Percentiles rank a stretch among this genome's conserved stretches.
phyloP scores from a whole-genome alignment of 176 grass and related monocot species.

The bread wheat (Triticum aestivum) region DNA sequence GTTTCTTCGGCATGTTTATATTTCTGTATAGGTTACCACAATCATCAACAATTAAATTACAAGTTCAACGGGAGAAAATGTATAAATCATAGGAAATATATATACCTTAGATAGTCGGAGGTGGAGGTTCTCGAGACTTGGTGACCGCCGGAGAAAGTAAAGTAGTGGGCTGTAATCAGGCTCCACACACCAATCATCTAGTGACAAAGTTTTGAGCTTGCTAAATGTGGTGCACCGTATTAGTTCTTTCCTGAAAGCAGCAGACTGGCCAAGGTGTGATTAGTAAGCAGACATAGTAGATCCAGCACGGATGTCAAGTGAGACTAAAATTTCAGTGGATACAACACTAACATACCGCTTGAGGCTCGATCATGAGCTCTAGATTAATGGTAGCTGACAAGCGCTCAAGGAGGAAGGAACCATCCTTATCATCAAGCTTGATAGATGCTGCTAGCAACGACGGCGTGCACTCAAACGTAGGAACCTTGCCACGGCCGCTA shows the following conservation, averaged over 20 bases:
- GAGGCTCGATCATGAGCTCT: background rate
- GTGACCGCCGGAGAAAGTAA: background rate
- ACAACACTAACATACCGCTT: background rate
- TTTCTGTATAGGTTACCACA: background rate
- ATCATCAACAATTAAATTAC: background rate
- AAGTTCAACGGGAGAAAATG: background rate
- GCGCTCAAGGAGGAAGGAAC: background rate
- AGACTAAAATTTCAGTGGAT: no score
- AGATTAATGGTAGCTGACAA: background rate
- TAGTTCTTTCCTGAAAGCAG: background rate
- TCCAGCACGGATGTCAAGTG: no score
- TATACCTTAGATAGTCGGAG: background rate
- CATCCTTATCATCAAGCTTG: background rate
- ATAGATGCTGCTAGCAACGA: background rate
- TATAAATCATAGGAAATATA: background rate
- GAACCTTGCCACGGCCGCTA: background rate
- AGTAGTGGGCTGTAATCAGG: no score
- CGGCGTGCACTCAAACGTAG: background rate
- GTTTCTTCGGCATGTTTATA: no score
- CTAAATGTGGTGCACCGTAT: background rate
- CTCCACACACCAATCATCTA: no score
- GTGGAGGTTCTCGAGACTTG: background rate
- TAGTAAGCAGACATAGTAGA: background rate
- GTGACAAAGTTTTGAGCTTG: no score
- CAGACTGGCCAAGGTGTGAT: background rate